Percentiles rank a stretch among this genome's conserved stretches.
These are phyloP conservation scores for Sphenostylis stenocarpa DNA, from an alignment of 306 rosid species.

Conservation along the genomic window DNA sequence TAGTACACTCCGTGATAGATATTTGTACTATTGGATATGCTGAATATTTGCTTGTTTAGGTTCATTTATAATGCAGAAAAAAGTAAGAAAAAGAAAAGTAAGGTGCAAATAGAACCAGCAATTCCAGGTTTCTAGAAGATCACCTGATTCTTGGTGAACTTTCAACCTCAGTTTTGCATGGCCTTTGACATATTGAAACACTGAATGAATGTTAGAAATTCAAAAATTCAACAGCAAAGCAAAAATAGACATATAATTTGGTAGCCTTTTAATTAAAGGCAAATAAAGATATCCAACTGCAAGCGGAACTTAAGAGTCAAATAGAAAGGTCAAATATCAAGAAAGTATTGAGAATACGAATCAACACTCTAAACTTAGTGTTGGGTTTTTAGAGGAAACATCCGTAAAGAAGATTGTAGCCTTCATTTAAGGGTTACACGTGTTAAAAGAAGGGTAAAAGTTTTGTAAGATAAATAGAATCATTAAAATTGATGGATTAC, in stretches of 20 bases:
- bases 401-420: background rate
- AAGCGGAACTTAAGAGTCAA: background rate
- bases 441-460: background rate
- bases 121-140: slow-evolving; percentile 1
- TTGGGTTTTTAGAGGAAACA: background rate
- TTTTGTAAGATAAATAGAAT: background rate
- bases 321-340: background rate
- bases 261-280: background rate
- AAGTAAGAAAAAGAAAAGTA: background rate
- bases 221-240: background rate
- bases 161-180: background rate
- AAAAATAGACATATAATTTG: background rate
- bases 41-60: background rate
- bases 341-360: background rate
- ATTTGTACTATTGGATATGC: too few relatives aligned
- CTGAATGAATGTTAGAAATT: background rate
- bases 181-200: background rate
- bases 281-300: background rate
- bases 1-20: too few relatives aligned
- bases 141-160: background rate
- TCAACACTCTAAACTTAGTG: too few relatives aligned
- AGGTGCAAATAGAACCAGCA: background rate
- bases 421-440: background rate
- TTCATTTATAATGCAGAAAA: background rate
- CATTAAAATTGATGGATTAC: background rate